These are phyloP conservation scores for Alternaria conjuncta DNA, from an alignment of 2,329 filamentous ascomycete genomes.

Conservation along the genomic window DNA sequence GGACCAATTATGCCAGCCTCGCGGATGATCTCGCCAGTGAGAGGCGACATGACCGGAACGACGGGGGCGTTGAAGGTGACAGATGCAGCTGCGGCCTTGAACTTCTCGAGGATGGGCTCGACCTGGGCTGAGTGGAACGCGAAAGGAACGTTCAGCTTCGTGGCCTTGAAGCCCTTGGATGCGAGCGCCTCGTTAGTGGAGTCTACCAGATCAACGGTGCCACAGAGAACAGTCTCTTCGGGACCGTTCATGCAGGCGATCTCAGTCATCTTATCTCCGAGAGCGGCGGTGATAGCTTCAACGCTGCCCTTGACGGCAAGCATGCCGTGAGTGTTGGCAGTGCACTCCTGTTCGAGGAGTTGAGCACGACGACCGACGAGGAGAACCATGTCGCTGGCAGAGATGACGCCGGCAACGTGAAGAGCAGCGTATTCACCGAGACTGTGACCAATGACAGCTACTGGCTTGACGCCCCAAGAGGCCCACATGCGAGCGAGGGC, in stretches of 20 bases:
- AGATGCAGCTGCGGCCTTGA: constrained; percentile 61
- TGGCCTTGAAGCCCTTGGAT: constrained; percentile 64
- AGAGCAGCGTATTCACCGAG: constrained; percentile 78
- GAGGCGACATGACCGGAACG: constrained; percentile 71
- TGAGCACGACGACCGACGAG: constrained; percentile 73
- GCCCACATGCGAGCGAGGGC: constrained; percentile 61
- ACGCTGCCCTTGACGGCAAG: constrained; percentile 62
- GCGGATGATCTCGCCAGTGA: constrained; percentile 66
- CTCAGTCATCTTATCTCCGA: constrained; percentile 58
- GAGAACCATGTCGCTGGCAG: constrained; percentile 73
- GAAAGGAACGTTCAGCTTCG: constrained; percentile 69
- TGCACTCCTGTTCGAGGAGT: constrained; percentile 70
- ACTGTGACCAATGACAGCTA: constrained; percentile 63
- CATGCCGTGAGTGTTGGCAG: constrained; percentile 71
- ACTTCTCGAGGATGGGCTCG: constrained; percentile 67
- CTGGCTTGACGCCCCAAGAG: constrained; percentile 61
- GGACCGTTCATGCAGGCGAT: constrained; percentile 79
- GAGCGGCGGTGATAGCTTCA: constrained; percentile 61
- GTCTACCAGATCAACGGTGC: constrained; percentile 65
- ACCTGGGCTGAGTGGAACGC: constrained; percentile 72
- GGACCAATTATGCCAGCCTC: constrained; percentile 64
- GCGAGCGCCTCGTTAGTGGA: constrained; percentile 59
- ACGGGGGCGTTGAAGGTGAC: constrained; percentile 65
- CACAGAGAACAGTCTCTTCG: constrained; percentile 75
- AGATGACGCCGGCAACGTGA: constrained; percentile 72